These are phyloP conservation scores for Fusarium lyarnte DNA, from an alignment of 2,329 filamentous ascomycete genomes.

Conservation along the genomic window DNA sequence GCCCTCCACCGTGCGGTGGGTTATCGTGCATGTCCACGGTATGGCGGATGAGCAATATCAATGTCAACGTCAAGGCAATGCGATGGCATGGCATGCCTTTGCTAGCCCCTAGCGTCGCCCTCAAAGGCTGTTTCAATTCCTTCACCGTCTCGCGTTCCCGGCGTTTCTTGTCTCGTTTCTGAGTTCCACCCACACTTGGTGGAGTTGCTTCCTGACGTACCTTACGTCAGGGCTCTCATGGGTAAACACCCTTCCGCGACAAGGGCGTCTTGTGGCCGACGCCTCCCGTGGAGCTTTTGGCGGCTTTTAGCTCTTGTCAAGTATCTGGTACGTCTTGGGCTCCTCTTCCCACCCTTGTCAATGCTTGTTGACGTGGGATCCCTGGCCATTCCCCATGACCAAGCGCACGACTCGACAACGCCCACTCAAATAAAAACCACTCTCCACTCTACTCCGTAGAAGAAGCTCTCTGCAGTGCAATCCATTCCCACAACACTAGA, in stretches of 20 bases:
- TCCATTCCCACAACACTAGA: constrained; percentile 43
- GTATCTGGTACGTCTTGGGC: constrained; percentile 39
- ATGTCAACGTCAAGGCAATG: constrained; percentile 13
- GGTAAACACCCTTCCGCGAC: constrained; percentile 42
- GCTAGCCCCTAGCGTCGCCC: constrained; percentile 32
- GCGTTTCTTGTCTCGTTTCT: constrained; percentile 41
- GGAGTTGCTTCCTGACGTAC: constrained; percentile 38
- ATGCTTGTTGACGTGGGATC: constrained; percentile 44
- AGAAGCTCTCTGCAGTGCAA: constrained; percentile 38
- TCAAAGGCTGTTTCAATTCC: constrained; percentile 44
- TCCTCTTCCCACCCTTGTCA: constrained; percentile 34
- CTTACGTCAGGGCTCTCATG: constrained; percentile 46
- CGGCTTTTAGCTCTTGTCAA: constrained; percentile 34
- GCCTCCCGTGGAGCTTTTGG: constrained; percentile 41
- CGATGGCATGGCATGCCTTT: constrained; percentile 28
- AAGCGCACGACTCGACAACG: constrained; percentile 38
- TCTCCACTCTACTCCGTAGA: neutral
- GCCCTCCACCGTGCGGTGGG: constrained; percentile 27
- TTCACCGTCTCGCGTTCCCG: constrained; percentile 45
- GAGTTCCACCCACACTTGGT: constrained; percentile 41
- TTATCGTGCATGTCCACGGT: constrained; percentile 5
- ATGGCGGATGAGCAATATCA: constrained; percentile 11
- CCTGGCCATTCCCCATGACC: constrained; percentile 38
- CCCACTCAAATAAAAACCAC: constrained; percentile 27
- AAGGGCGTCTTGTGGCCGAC: constrained; percentile 41